Percentiles rank a stretch among this genome's conserved stretches.
These are phyloP conservation scores for Daldinia concentrica DNA, from an alignment of 495 filamentous ascomycete species.

Conservation along the genomic window DNA sequence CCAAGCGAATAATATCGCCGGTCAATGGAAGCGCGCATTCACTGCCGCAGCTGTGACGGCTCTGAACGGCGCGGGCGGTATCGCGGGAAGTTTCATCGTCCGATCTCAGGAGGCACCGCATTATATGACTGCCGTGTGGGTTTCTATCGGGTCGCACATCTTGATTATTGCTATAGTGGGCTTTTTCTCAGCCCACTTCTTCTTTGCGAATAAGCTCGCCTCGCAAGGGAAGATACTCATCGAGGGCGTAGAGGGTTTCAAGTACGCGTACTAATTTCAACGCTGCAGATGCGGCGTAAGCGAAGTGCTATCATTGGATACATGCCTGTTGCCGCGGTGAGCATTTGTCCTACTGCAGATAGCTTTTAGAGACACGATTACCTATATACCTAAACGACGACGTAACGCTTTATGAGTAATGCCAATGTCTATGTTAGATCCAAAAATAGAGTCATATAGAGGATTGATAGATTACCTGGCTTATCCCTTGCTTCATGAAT, in stretches of 20 bases:
- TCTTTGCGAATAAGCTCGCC: conserved; percentile 64
- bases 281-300: background rate
- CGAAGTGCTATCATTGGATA: background rate
- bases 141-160: conserved; percentile 76
- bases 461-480: background rate
- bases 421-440: background rate
- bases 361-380: background rate
- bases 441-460: background rate
- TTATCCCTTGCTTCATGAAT: background rate
- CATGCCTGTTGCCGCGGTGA: background rate
- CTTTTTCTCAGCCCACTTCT: conserved; percentile 70
- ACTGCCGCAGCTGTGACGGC: conserved; percentile 74
- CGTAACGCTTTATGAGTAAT: conserved; percentile 11
- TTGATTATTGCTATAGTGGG: conserved; percentile 70
- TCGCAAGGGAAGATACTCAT: conserved; percentile 58
- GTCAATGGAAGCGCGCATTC: conserved; percentile 80
- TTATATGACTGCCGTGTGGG: conserved; percentile 76
- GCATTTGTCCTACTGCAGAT: background rate
- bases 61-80: conserved; percentile 77
- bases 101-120: conserved; percentile 70
- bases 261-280: conserved; percentile 59
- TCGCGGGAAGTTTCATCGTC: conserved; percentile 81
- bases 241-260: conserved; percentile 65
- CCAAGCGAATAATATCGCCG: conserved; percentile 72
- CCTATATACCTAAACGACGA: conserved; percentile 2